Conservation (phyloP, 1,284 basidiomycete genomes). For the Heterobasidion parviporum region DNA sequence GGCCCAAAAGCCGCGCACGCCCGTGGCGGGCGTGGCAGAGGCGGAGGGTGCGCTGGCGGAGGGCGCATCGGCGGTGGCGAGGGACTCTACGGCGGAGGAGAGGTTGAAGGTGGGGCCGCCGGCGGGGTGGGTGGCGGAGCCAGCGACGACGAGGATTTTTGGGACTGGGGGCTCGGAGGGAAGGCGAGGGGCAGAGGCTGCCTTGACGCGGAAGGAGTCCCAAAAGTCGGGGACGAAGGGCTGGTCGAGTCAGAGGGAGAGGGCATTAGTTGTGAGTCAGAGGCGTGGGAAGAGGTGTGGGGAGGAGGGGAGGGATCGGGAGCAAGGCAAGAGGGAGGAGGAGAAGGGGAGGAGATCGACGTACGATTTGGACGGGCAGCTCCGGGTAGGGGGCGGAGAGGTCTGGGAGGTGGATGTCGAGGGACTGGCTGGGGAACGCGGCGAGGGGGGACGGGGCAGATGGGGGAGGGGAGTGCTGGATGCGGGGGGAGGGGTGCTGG, state of each 20-base stretch:
- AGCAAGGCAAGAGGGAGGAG: neutral
- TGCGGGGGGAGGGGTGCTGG: constrained; percentile 6
- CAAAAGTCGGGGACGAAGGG: constrained; percentile 70
- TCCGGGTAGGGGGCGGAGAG: constrained; percentile 34
- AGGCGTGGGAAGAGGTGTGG: neutral
- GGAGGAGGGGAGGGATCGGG: neutral
- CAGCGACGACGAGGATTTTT: constrained; percentile 68
- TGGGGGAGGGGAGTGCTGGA: neutral
- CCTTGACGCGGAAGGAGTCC: constrained; percentile 43
- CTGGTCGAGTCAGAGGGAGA: constrained; percentile 25
- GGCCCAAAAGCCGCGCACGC: constrained; percentile 16
- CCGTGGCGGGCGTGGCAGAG: constrained; percentile 19
- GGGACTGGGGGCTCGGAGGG: constrained; percentile 32
- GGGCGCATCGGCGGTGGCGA: constrained; percentile 4
- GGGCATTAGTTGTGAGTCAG: constrained; percentile 3
- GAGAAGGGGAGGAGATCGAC: constrained; percentile 19
- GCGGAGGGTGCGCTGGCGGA: constrained; percentile 7
- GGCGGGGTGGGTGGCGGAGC: constrained; percentile 50
- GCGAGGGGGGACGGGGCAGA: constrained; percentile 7
- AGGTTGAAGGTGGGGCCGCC: constrained; percentile 62
- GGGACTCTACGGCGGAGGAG: neutral
- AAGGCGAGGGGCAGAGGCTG: constrained; percentile 5
- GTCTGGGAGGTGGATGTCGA: constrained; percentile 52
- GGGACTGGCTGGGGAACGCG: constrained; percentile 23
- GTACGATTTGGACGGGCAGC: constrained; percentile 49